Conservation (phyloP, 2,329 filamentous ascomycete species). For the Arthrinium puccinioides region DNA sequence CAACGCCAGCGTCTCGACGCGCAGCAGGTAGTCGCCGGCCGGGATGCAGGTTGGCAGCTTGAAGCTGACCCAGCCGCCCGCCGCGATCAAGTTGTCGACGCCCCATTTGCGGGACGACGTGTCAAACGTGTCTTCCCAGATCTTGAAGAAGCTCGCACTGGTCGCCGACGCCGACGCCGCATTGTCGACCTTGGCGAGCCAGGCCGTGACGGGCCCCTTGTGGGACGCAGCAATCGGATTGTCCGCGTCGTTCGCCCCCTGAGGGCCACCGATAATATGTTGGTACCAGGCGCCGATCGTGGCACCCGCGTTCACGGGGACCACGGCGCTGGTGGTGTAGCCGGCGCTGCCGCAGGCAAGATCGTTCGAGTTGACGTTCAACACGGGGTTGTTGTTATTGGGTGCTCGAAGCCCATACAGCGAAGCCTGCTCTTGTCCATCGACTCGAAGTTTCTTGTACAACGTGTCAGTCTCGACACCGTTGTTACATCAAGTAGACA, state of each 20-base stretch:
- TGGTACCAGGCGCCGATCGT: constrained; percentile 44
- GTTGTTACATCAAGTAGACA: no score
- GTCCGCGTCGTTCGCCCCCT: constrained; percentile 39
- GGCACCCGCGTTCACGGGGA: constrained; percentile 43
- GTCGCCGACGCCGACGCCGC: constrained; percentile 33
- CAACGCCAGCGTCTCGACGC: constrained; percentile 46
- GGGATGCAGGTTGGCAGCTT: constrained; percentile 42
- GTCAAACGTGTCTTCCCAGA: constrained; percentile 42
- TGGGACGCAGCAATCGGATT: constrained; percentile 48
- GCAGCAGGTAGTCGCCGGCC: constrained; percentile 46
- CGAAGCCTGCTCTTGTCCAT: constrained; percentile 29
- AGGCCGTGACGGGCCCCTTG: constrained; percentile 46
- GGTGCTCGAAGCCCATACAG: constrained; percentile 40
- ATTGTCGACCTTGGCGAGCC: constrained; percentile 45
- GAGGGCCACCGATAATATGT: constrained; percentile 46
- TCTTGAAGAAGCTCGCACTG: constrained; percentile 46
- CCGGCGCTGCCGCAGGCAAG: constrained; percentile 42
- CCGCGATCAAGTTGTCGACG: constrained; percentile 29
- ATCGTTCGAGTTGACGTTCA: constrained; percentile 38
- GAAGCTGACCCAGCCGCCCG: constrained; percentile 39
- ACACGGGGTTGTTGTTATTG: constrained; percentile 45
- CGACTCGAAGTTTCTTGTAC: constrained; percentile 36
- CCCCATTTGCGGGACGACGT: constrained; percentile 36
- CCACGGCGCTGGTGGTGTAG: constrained; percentile 32
- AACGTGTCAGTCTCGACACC: no score